These are phyloP conservation scores for Sarocladium oryzae DNA, from an alignment of 2,329 filamentous ascomycete genomes.

Conservation along the genomic window DNA sequence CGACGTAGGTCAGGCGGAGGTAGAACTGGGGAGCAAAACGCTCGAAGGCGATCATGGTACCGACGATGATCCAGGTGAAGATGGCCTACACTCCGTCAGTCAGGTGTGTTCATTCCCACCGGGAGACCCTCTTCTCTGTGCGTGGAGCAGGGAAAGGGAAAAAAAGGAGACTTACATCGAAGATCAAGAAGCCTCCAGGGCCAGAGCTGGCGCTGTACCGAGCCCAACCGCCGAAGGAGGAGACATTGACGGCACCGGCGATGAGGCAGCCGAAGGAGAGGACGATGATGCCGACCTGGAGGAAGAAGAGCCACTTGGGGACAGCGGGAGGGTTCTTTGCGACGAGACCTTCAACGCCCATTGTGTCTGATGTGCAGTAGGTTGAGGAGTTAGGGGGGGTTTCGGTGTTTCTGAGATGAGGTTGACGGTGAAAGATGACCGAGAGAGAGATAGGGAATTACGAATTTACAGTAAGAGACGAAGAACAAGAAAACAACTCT, in stretches of 20 bases:
- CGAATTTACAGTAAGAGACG: too few species aligned
- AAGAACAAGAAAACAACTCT: too few species aligned
- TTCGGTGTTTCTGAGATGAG: not conserved
- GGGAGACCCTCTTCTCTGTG: too few species aligned
- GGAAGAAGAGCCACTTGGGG: constrained; percentile 29
- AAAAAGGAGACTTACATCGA: constrained; percentile 31
- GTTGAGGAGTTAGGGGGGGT: not conserved
- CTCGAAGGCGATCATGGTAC: constrained; percentile 29
- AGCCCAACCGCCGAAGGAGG: constrained; percentile 22
- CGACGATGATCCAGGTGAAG: constrained; percentile 35
- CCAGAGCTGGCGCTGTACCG: constrained; percentile 23
- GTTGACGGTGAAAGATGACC: constrained; percentile 6
- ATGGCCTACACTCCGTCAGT: constrained; percentile 26
- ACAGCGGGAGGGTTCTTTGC: constrained; percentile 29
- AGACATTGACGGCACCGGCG: constrained; percentile 33
- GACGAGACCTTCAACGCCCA: constrained; percentile 23
- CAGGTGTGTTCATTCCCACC: too few species aligned
- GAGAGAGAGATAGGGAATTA: too few species aligned
- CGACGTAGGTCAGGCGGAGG: constrained; percentile 29
- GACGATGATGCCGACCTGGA: constrained; percentile 31
- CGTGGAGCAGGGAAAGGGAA: constrained; percentile 5
- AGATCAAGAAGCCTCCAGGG: constrained; percentile 37
- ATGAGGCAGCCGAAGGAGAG: constrained; percentile 34
- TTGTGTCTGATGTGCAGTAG: not conserved
- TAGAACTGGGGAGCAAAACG: constrained; percentile 29